Percentiles rank a stretch among this genome's conserved stretches.
Conservation (phyloP, 2,329 filamentous ascomycete species). For the Aaosphaeria arxii region DNA sequence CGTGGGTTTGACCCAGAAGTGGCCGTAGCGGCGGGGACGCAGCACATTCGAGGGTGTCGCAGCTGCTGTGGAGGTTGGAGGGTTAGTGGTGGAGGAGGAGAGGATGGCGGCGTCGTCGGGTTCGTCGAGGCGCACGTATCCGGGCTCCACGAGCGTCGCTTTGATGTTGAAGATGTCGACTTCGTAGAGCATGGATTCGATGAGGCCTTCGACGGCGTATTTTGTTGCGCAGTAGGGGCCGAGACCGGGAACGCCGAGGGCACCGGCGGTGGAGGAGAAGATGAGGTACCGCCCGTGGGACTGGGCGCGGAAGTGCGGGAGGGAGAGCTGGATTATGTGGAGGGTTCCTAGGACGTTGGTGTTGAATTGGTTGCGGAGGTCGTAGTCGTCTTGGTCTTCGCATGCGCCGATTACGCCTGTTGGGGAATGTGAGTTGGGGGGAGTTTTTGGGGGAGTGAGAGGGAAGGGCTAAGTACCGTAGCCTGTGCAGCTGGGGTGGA, state of each 20-base stretch:
- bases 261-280: conserved; percentile 88
- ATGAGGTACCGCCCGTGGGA: conserved; percentile 80
- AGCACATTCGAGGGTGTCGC: conserved; percentile 21
- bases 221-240: conserved; percentile 97
- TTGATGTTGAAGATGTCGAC: conserved; percentile 90
- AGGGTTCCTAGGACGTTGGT: conserved; percentile 96
- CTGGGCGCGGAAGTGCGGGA: conserved; percentile 82
- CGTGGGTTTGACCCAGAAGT: conserved; percentile 85
- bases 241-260: conserved; percentile 87
- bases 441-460: neutral
- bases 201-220: conserved; percentile 91
- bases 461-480: conserved; percentile 58
- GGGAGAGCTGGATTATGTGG: conserved; percentile 84
- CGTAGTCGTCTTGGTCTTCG: conserved; percentile 94
- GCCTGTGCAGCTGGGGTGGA: conserved; percentile 64
- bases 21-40: conserved; percentile 74
- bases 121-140: conserved; percentile 84
- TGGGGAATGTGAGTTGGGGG: neutral
- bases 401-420: conserved; percentile 78
- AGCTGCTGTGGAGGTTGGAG: conserved; percentile 35
- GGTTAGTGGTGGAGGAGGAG: conserved; percentile 6
- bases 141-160: conserved; percentile 88
- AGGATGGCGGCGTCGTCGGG: conserved; percentile 48
- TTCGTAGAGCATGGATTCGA: conserved; percentile 96
- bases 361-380: conserved; percentile 93